A percentile compares a stretch with the other conserved stretches of the same genome.
Conservation (phyloP, 75 land plant genomes). For the Pinus tabuliformis region DNA sequence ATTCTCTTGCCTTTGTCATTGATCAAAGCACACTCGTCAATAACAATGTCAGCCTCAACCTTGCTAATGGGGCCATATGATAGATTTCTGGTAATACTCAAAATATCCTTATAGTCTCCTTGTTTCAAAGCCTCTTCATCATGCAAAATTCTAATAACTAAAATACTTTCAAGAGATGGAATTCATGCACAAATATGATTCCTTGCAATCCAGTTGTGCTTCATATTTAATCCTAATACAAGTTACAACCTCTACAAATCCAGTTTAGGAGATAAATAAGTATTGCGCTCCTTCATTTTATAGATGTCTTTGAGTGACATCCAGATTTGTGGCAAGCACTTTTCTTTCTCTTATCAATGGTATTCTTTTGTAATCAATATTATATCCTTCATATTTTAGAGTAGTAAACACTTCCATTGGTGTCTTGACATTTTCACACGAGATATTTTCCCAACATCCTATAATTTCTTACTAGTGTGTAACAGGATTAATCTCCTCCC, state of each 20-base stretch:
- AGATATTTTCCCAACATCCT: conserved; percentile 91
- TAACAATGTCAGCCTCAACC: conserved; percentile 71
- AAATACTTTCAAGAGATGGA: background rate
- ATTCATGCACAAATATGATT: conserved; percentile 20
- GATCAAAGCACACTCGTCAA: conserved; percentile 62
- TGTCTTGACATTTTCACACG: conserved; percentile 77
- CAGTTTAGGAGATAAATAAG: conserved; percentile 92
- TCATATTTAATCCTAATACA: conserved; percentile 70
- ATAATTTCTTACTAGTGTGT: conserved; percentile 59
- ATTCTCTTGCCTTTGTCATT: no score
- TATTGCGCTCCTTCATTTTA: conserved; percentile 50
- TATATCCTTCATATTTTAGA: conserved; percentile 69
- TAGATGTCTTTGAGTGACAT: conserved; percentile 76
- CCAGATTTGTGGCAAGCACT: conserved; percentile 81
- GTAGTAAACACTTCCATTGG: conserved; percentile 81
- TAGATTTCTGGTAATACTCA: conserved; percentile 86
- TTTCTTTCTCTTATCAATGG: conserved; percentile 94
- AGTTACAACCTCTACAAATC: conserved; percentile 84
- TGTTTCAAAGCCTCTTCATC: conserved; percentile 61
- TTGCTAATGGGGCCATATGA: conserved; percentile 85
- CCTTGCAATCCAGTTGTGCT: conserved; percentile 21
- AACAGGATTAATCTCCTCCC: conserved; percentile 72
- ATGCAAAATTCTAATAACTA: conserved; percentile 17
- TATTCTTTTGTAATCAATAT: conserved; percentile 69
- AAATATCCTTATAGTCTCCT: conserved; percentile 93